Evolutionary conservation across 495 filamentous ascomycete species (phyloP).

Genomic region (Lasiosphaeria ovina): DNA sequence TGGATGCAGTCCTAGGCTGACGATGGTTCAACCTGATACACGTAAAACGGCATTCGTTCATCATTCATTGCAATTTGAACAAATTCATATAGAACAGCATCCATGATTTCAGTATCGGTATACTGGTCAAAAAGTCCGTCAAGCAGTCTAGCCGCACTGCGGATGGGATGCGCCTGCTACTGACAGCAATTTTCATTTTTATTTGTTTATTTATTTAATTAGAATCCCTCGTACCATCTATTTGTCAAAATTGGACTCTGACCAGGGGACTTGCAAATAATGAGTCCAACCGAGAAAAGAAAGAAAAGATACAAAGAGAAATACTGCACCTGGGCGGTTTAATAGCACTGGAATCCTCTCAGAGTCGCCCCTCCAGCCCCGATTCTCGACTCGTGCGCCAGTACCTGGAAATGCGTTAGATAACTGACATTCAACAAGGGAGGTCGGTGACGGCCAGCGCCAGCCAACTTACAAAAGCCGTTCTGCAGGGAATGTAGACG

Average conservation of each 20-base stretch:
- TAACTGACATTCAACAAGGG: background rate
- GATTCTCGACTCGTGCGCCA: constrained; percentile 33
- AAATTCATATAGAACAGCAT: too few species aligned
- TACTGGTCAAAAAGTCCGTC: too few species aligned
- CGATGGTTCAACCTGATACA: background rate
- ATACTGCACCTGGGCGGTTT: background rate
- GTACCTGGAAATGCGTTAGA: constrained; percentile 20
- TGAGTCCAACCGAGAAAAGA: background rate
- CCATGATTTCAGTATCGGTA: too few species aligned
- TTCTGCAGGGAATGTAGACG: constrained; percentile 83
- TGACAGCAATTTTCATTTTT: too few species aligned
- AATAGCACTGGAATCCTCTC: background rate
- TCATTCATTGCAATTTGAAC: too few species aligned
- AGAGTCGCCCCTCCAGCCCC: constrained; percentile 5
- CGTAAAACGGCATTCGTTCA: background rate
- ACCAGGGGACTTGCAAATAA: too few species aligned
- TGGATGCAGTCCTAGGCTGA: background rate
- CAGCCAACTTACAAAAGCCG: constrained; percentile 69
- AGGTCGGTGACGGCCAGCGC: background rate
- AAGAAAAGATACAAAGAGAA: background rate
- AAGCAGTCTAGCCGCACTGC: too few species aligned
- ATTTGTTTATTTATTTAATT: too few species aligned
- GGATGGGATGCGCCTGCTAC: too few species aligned
- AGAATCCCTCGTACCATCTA: too few species aligned
- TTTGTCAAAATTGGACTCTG: too few species aligned